Conservation (phyloP, 192 early-diverging fungal species). For the Coemansia sp. region DNA sequence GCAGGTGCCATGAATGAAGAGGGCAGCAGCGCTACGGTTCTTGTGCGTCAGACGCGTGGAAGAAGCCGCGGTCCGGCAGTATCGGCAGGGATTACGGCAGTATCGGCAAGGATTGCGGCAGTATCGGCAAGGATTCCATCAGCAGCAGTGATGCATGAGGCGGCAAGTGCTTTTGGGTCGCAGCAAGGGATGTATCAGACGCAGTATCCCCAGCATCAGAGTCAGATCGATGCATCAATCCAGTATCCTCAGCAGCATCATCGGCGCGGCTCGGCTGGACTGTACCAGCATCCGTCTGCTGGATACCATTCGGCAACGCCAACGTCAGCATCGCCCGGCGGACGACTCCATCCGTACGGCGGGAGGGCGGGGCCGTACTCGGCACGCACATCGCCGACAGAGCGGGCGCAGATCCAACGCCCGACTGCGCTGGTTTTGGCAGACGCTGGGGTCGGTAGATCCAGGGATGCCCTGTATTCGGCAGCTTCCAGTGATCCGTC, state of each 20-base stretch:
- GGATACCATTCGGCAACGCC: slow-evolving; percentile 1
- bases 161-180: neutral
- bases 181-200: neutral
- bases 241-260: slow-evolving; percentile 1
- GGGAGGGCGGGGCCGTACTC: neutral
- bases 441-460: neutral
- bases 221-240: neutral
- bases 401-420: neutral
- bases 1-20: too few species aligned
- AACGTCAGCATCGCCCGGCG: neutral
- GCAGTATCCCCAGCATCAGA: slow-evolving; percentile 5
- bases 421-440: neutral
- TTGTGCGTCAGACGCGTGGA: too few species aligned
- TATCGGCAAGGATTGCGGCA: neutral
- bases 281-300: slow-evolving; percentile 1
- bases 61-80: neutral
- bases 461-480: neutral
- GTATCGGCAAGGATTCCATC: neutral
- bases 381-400: slow-evolving; percentile 3
- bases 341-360: neutral
- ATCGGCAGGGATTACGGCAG: neutral
- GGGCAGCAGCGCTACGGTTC: too few species aligned
- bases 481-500: neutral
- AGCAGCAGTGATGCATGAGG: neutral
- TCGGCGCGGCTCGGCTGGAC: neutral